Percentiles rank a stretch among this genome's conserved stretches.
phyloP scores from a whole-genome alignment of 2,329 filamentous ascomycete species.

The Colletotrichum lupini region DNA sequence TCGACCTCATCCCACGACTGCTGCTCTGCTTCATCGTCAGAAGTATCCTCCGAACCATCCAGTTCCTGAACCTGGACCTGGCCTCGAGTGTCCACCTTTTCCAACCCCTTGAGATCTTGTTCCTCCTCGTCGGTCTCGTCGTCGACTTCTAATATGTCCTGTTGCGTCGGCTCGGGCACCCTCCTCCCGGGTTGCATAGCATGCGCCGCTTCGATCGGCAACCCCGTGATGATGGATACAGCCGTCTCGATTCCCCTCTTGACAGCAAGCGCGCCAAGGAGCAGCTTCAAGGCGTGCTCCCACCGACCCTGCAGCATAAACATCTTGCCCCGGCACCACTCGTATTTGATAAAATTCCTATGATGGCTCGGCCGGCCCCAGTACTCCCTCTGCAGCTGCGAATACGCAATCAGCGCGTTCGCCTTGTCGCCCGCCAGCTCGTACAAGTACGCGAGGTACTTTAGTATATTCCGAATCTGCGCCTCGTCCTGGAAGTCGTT shows the following conservation, averaged over 20 bases:
- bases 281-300: conserved; percentile 33
- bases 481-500: conserved; percentile 29
- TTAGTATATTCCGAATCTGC: conserved; percentile 33
- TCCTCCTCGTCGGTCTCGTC: neutral
- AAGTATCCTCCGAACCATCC: neutral
- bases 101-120: neutral
- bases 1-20: conserved; percentile 27
- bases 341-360: conserved; percentile 30
- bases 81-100: neutral
- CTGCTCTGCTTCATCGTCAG: neutral
- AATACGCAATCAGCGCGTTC: conserved; percentile 31
- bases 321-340: conserved; percentile 36
- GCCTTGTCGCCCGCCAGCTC: conserved; percentile 24
- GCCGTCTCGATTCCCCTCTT: conserved; percentile 24
- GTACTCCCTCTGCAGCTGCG: conserved; percentile 34
- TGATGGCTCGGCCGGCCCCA: conserved; percentile 26
- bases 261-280: conserved; percentile 29
- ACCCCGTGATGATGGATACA: conserved; percentile 19
- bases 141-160: neutral
- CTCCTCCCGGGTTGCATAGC: conserved; percentile 14
- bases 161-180: neutral
- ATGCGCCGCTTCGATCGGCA: conserved; percentile 21
- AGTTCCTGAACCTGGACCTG: conserved; percentile 17
- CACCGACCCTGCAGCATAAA: conserved; percentile 33
- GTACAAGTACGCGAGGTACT: conserved; percentile 35